A percentile compares a stretch with the other conserved stretches of the same genome.
Evolutionary conservation across 2,329 filamentous ascomycete genomes (phyloP).

Genomic region (Colletotrichum gloeosporioides): DNA sequence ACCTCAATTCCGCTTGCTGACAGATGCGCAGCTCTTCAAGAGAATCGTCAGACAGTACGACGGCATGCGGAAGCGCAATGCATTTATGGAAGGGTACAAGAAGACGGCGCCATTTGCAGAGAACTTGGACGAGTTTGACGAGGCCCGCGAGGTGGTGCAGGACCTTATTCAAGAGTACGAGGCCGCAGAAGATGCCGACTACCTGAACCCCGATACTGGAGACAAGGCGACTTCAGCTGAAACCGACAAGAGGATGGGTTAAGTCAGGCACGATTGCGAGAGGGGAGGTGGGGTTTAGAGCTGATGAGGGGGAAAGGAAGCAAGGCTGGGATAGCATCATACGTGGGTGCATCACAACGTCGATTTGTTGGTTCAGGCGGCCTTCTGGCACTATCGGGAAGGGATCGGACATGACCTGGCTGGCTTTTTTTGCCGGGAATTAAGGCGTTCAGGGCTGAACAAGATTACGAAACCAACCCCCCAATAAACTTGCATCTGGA

Average conservation of each 20-base stretch:
- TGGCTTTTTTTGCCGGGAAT: constrained; percentile 4
- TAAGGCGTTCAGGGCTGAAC: constrained; percentile 15
- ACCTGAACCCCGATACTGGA: constrained; percentile 76
- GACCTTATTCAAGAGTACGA: constrained; percentile 96
- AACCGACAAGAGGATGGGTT: constrained; percentile 55
- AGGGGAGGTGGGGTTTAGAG: neutral
- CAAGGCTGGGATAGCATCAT: neutral
- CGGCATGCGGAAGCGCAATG: constrained; percentile 92
- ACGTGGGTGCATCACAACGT: neutral
- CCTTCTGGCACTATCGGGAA: neutral
- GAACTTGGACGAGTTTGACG: constrained; percentile 92
- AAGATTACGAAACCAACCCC: constrained; percentile 5
- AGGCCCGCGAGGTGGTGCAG: constrained; percentile 87
- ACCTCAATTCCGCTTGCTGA: neutral
- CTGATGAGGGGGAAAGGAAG: neutral
- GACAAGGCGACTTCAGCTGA: constrained; percentile 58
- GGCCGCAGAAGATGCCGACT: constrained; percentile 89
- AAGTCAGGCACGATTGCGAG: constrained; percentile 2
- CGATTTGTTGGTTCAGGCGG: neutral
- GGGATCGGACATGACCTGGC: neutral
- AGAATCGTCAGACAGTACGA: constrained; percentile 93
- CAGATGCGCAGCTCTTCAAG: constrained; percentile 74
- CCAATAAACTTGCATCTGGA: constrained; percentile 4
- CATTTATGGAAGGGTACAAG: constrained; percentile 96
- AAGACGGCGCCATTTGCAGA: constrained; percentile 93